Conservation (phyloP, 2,329 filamentous ascomycete species). For the Calycina marina region DNA sequence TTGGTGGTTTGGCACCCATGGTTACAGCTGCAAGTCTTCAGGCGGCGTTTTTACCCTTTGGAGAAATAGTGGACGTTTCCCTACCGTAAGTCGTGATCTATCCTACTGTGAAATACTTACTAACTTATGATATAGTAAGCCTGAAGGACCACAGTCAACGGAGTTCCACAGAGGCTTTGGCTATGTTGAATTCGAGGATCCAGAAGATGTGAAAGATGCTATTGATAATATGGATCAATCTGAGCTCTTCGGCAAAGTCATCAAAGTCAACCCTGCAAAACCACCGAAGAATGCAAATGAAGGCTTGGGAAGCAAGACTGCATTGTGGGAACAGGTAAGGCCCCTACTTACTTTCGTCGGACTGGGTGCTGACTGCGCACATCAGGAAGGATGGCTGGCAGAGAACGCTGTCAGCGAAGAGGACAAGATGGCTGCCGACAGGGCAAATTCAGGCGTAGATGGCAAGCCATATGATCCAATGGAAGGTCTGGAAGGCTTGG, state of each 20-base stretch:
- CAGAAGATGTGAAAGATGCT: constrained; percentile 77
- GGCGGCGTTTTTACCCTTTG: constrained; percentile 91
- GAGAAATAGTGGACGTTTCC: constrained; percentile 83
- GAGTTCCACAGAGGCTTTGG: constrained; percentile 85
- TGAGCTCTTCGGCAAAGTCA: constrained; percentile 80
- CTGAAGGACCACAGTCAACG: constrained; percentile 63
- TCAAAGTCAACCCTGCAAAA: constrained; percentile 87
- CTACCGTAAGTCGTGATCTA: constrained; percentile 37
- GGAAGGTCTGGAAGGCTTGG: constrained; percentile 85
- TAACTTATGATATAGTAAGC: constrained; percentile 36
- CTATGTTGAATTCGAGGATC: constrained; percentile 86
- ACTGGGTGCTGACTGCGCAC: constrained; percentile 7
- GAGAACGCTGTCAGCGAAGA: constrained; percentile 77
- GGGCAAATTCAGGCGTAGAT: constrained; percentile 34
- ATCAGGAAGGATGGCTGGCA: constrained; percentile 81
- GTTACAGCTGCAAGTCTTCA: constrained; percentile 65
- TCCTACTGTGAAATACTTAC: neutral
- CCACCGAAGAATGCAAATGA: constrained; percentile 79
- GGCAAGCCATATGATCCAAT: constrained; percentile 66
- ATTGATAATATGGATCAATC: constrained; percentile 99
- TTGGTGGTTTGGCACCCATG: constrained; percentile 71
- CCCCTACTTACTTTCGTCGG: constrained; percentile 1
- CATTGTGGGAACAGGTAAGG: constrained; percentile 89
- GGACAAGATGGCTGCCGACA: constrained; percentile 47
- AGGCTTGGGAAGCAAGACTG: constrained; percentile 81